phyloP scores from a whole-genome alignment of 208 protist species.

The Wallacemonas rigidus region DNA sequence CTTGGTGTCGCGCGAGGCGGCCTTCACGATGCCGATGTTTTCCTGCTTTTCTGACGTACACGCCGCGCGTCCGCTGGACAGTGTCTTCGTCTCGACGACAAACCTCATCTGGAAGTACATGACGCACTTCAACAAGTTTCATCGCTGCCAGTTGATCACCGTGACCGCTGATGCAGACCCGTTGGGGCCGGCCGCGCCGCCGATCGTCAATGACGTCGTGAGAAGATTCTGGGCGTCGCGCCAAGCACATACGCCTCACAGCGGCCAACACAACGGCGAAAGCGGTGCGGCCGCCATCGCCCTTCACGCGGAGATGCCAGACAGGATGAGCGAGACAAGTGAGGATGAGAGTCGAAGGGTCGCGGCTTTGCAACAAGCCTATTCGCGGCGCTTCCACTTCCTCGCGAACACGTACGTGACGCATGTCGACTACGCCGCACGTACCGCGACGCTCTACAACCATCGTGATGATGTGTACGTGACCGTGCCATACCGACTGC shows the following conservation, averaged over 20 bases:
- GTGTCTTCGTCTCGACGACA: slow-evolving; percentile 77
- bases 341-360: too few relatives aligned
- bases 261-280: background rate
- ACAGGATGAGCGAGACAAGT: background rate
- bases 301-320: background rate
- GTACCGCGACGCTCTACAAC: slow-evolving; percentile 74
- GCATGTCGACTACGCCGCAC: slow-evolving; percentile 37
- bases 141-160: slow-evolving; percentile 46
- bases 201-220: slow-evolving; percentile 49
- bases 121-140: slow-evolving; percentile 69
- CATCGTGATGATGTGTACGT: slow-evolving; percentile 49
- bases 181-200: slow-evolving; percentile 51
- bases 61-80: slow-evolving; percentile 67
- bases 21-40: background rate
- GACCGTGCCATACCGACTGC: slow-evolving; percentile 53
- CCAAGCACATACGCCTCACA: slow-evolving; percentile 17
- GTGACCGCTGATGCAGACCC: slow-evolving; percentile 69
- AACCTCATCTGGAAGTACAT: slow-evolving; percentile 86
- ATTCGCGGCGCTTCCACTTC: slow-evolving; percentile 28
- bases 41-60: slow-evolving; percentile 23
- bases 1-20: background rate
- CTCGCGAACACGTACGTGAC: slow-evolving; percentile 56
- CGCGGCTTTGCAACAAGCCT: background rate
- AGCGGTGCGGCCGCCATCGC: too few relatives aligned
- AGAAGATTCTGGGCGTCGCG: slow-evolving; percentile 51